phyloP scores from a whole-genome alignment of 2,329 filamentous ascomycete genomes.

The Epichloe aotearoae region DNA sequence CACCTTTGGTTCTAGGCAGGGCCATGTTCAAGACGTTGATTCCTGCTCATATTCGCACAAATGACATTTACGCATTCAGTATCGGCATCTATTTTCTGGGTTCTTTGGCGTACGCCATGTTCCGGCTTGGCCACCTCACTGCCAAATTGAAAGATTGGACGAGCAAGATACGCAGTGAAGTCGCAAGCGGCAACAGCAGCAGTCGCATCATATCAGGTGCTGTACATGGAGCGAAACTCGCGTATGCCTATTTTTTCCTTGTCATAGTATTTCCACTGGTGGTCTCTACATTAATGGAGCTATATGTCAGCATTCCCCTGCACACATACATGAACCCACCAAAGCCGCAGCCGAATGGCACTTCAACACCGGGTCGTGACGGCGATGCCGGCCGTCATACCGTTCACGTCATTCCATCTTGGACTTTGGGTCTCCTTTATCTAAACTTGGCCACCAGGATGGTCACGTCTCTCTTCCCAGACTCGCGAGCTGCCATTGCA shows the following conservation, averaged over 20 bases:
- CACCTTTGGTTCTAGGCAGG: constrained; percentile 77
- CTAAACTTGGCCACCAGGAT: constrained; percentile 65
- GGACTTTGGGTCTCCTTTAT: constrained; percentile 86
- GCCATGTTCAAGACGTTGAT: constrained; percentile 61
- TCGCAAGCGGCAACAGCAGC: constrained; percentile 11
- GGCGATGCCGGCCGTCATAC: constrained; percentile 39
- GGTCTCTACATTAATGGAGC: constrained; percentile 66
- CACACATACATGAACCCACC: constrained; percentile 57
- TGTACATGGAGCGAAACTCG: constrained; percentile 31
- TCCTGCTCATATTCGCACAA: constrained; percentile 60
- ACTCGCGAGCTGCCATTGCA: constrained; percentile 59
- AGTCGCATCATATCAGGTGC: constrained; percentile 15
- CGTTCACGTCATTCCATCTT: constrained; percentile 80
- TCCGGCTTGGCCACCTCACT: constrained; percentile 34
- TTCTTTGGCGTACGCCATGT: constrained; percentile 46
- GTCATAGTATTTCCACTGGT: constrained; percentile 70
- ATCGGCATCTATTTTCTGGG: constrained; percentile 76
- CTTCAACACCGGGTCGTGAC: constrained; percentile 6
- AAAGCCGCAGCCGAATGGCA: constrained; percentile 15
- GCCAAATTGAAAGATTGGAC: constrained; percentile 19
- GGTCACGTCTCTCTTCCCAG: constrained; percentile 52
- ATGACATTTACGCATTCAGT: constrained; percentile 94
- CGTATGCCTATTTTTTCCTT: constrained; percentile 66
- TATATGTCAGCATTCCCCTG: constrained; percentile 79
- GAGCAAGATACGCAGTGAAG: constrained; percentile 10